Evolutionary conservation across 2,329 filamentous ascomycete species (phyloP), one percentile per base, ranked within the genome.

Genomic region (Zymoseptoria crescenta): DNA sequence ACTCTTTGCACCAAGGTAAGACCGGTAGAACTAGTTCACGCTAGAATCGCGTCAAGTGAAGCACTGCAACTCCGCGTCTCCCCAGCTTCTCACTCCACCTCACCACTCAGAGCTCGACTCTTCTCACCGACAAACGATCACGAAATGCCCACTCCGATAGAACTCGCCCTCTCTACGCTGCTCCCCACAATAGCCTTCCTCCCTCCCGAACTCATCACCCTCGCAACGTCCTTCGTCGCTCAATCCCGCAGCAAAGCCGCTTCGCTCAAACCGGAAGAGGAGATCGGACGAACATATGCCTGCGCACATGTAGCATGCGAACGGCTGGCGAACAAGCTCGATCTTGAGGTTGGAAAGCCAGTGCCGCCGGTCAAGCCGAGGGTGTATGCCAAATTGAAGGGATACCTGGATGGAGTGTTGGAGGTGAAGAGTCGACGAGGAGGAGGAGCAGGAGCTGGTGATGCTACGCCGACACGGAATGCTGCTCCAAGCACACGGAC

Each of bases 221-320:
- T 92, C 8, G 85, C 90, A 1, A 79, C 81, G 55, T 90, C 87
- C 8, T 78, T 96, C 6, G 82, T 95, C 51, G 86, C 89, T 1
- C 91, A 94, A 73, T 95, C 91, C 10, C 85, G 89, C 35, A 84
- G 86, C 69, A 86, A 85, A 68, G 90, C 89, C 54, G 86, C 84
- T 69, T 87, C 83, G 16, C 79, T 96, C 56, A 95, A 91, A 71
- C 81, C 86, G 2, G 90, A 95, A 58, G 91, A 96, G 73, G 92
- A 96, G 73, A 85, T 94, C 64, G 90, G 87, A n/a, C 83, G 92
- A 20, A 81, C 83, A 4, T 94, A 94, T 73, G 88, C 87, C 3
- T 96, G 91, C 72, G 88, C 89, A 13, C 87, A 96, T 74, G 83
- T 99, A 61, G 94, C 94, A 20, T 97, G 92, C 71, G 90, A 93